Conservation (phyloP, 441 rosid species). For the Manihot esculenta region DNA sequence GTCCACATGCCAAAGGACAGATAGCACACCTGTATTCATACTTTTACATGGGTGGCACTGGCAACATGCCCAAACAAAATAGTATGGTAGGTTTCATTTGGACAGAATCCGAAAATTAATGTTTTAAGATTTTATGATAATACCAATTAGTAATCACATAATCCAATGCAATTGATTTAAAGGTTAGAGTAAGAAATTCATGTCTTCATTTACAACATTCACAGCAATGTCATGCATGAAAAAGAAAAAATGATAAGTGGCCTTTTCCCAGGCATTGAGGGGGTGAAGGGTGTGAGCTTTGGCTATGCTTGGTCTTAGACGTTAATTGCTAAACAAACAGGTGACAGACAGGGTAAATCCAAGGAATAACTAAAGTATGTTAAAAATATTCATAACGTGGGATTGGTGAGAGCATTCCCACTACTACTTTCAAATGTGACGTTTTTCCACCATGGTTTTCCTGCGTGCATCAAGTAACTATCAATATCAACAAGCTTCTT, state of each 20-base stretch:
- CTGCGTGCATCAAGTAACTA: constrained; percentile 76
- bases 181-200: neutral
- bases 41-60: neutral
- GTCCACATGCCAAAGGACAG: neutral
- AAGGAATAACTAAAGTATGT: neutral
- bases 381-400: neutral
- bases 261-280: neutral
- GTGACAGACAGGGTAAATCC: neutral
- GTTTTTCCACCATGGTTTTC: constrained; percentile 80
- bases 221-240: neutral
- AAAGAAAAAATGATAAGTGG: neutral
- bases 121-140: neutral
- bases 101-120: neutral
- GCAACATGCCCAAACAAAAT: neutral
- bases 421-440: constrained; percentile 26
- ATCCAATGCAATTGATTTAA: neutral
- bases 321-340: neutral
- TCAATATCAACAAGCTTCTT: constrained; percentile 82
- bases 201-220: neutral
- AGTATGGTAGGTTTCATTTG: neutral
- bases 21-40: neutral
- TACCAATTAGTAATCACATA: neutral
- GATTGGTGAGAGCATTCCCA: constrained; percentile 32
- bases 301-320: neutral
- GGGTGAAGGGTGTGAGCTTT: neutral